These are phyloP conservation scores for Suhomyces wounanorum DNA, from an alignment of 1,139 yeast species.

Conservation along the genomic window DNA sequence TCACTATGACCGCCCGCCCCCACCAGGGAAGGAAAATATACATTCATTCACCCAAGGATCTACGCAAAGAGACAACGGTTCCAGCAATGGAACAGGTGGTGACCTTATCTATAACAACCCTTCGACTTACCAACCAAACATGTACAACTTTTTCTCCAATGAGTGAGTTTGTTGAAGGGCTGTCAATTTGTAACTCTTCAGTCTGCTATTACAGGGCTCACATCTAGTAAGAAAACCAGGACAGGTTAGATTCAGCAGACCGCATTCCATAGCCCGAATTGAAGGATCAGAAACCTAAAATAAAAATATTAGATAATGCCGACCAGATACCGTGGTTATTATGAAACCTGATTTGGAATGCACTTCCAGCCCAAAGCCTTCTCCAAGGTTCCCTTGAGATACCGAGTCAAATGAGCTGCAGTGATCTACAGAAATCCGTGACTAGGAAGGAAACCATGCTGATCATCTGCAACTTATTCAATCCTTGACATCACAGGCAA, in stretches of 20 bases:
- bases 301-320: no score
- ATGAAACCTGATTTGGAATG: no score
- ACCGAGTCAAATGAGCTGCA: not conserved
- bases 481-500: not conserved
- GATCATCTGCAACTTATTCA: not conserved
- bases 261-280: not conserved
- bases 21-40: not conserved
- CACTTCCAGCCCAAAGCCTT: not conserved
- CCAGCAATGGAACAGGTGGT: conserved; percentile 1
- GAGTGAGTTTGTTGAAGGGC: not conserved
- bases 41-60: not conserved
- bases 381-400: not conserved
- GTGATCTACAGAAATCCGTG: not conserved
- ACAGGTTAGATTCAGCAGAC: no score
- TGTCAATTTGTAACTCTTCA: not conserved
- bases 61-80: not conserved
- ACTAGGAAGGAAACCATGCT: not conserved
- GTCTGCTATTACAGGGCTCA: not conserved
- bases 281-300: no score
- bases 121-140: conserved; percentile 49
- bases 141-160: conserved; percentile 44
- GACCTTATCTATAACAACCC: conserved; percentile 49
- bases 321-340: no score
- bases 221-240: not conserved
- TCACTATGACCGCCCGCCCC: not conserved